Conservation (phyloP, 1,139 yeast genomes). For the Starmera stellimalicola region DNA sequence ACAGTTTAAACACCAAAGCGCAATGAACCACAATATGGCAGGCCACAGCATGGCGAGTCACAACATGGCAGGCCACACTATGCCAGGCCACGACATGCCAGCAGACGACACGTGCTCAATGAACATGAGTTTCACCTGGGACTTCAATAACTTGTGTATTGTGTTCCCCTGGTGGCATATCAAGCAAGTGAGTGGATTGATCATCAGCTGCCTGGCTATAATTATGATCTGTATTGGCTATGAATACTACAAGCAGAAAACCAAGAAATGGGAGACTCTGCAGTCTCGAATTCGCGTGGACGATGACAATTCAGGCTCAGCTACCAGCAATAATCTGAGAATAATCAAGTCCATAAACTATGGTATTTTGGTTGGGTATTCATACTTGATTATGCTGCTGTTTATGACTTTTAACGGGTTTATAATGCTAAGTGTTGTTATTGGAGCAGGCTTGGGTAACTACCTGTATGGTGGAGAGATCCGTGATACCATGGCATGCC, state of each 20-base stretch:
- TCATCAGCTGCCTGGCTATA: constrained; percentile 43
- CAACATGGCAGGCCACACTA: constrained; percentile 23
- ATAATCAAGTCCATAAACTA: constrained; percentile 36
- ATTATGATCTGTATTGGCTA: constrained; percentile 45
- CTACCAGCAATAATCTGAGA: constrained; percentile 3
- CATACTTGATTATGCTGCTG: constrained; percentile 68
- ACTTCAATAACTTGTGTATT: constrained; percentile 61
- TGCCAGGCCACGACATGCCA: constrained; percentile 19
- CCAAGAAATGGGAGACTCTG: constrained; percentile 17
- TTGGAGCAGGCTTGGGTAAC: constrained; percentile 63
- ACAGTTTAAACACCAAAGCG: no score
- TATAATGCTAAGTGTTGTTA: constrained; percentile 64
- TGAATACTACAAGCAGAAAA: constrained; percentile 41
- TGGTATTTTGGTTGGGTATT: constrained; percentile 68
- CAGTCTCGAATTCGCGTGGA: constrained; percentile 5
- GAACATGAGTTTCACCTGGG: constrained; percentile 74
- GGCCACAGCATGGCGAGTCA: constrained; percentile 23
- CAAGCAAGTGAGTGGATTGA: constrained; percentile 38
- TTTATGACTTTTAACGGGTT: constrained; percentile 84
- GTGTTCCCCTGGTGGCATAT: constrained; percentile 78
- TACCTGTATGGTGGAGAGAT: constrained; percentile 44
- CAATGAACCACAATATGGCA: constrained; percentile 6
- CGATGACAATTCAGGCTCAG: constrained; percentile 3
- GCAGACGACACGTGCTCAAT: constrained; percentile 21
- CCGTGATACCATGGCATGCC: constrained; percentile 39